Evolutionary conservation across 768 basidiomycete species (phyloP).

Genomic region (Leccinellum luteum): DNA sequence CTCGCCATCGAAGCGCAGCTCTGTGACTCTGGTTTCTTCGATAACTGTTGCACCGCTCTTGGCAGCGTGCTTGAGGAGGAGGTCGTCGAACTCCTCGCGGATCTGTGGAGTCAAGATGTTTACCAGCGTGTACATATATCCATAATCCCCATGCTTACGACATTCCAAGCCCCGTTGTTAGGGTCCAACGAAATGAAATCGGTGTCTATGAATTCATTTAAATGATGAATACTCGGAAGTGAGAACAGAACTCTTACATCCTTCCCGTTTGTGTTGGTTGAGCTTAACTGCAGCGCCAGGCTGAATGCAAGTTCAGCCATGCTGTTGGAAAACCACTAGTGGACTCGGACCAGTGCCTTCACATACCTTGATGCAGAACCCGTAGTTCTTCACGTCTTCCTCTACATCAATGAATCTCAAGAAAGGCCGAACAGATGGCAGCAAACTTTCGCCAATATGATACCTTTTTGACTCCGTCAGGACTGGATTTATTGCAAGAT

Average conservation of each 20-base stretch:
- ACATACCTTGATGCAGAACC: slow-evolving; percentile 11
- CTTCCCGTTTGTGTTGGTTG: slow-evolving; percentile 10
- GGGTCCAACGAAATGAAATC: slow-evolving; percentile 8
- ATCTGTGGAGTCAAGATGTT: background rate
- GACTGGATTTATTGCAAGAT: no score
- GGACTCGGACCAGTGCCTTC: background rate
- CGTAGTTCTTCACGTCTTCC: slow-evolving; percentile 1
- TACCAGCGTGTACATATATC: background rate
- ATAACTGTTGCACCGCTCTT: background rate
- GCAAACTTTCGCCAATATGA: slow-evolving; percentile 16
- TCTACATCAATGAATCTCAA: slow-evolving; percentile 9
- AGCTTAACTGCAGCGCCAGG: slow-evolving; percentile 8
- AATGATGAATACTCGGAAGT: background rate
- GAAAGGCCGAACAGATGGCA: slow-evolving; percentile 6
- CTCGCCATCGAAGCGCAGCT: slow-evolving; percentile 1
- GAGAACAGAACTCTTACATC: slow-evolving; percentile 1
- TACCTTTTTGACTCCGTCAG: slow-evolving; percentile 4
- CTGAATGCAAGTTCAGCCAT: background rate
- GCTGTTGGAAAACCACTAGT: background rate
- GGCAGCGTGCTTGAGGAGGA: slow-evolving; percentile 3
- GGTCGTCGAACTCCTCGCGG: slow-evolving; percentile 6
- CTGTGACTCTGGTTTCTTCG: slow-evolving; percentile 6
- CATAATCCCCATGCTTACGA: background rate
- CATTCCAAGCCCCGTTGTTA: slow-evolving; percentile 8
- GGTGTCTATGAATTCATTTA: background rate